phyloP scores from a whole-genome alignment of 208 protist species.

The Leishmania lainsoni region DNA sequence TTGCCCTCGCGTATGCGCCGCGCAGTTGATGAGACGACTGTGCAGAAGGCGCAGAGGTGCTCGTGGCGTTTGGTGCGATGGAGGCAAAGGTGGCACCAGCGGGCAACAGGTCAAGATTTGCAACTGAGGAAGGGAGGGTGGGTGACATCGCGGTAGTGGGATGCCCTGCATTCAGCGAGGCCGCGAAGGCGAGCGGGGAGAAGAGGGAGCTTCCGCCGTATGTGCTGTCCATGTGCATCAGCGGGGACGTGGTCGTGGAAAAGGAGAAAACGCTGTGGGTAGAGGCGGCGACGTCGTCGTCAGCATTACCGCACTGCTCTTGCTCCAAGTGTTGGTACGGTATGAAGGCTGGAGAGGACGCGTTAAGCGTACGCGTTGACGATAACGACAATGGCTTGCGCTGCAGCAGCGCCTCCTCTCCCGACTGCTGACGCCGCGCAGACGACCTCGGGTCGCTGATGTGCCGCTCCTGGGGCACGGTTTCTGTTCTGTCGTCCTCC shows the following conservation, averaged over 20 bases:
- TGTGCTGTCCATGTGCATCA: slow-evolving; percentile 10
- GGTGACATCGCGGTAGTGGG: neutral
- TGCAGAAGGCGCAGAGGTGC: neutral
- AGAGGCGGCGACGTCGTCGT: neutral
- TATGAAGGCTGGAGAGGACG: slow-evolving; percentile 24
- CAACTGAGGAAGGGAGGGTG: neutral
- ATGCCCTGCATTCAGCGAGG: neutral
- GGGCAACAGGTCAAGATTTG: neutral
- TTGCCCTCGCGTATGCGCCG: slow-evolving; percentile 29
- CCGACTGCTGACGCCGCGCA: neutral
- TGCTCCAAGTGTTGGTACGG: slow-evolving; percentile 12
- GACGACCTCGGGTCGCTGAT: neutral
- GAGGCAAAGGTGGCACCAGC: neutral
- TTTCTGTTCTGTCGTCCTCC: neutral
- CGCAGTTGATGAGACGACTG: slow-evolving; percentile 26
- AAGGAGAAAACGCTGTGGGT: slow-evolving; percentile 12
- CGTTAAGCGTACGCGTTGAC: slow-evolving; percentile 14
- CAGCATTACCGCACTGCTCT: slow-evolving; percentile 7
- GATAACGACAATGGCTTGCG: neutral
- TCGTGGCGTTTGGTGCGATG: neutral
- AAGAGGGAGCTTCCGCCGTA: slow-evolving; percentile 13
- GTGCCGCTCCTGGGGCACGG: neutral
- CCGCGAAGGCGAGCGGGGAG: slow-evolving; percentile 17
- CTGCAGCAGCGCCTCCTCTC: neutral
- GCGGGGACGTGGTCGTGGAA: slow-evolving; percentile 12